Base-by-base conservation (phyloP, 768 basidiomycete species). In the Boletus patriciae region DNA sequence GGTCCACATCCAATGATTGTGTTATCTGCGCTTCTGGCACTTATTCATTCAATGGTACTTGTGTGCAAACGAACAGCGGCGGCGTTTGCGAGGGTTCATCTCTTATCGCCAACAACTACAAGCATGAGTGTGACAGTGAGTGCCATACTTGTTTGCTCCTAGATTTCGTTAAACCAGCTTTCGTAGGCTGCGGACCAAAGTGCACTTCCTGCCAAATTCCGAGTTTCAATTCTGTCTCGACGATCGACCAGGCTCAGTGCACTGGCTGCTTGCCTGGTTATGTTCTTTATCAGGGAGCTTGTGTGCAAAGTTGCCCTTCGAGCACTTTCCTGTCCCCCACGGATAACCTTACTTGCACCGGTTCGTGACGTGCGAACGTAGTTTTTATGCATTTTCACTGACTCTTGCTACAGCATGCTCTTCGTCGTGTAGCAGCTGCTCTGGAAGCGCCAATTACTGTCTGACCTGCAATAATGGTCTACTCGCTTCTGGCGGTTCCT, bases 101-200 rank as follows among this genome's bases (percentile, higher is more conserved):
- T 45, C 74, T 90, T 59, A 81, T 94, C 36, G 91, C 84, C 21
- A 88, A 96, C 62, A 92, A 91, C 62, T 79, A 81, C 67, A 94
- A 93, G 73, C 75, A 80, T n/a, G 83, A 85, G 63, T 95, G 93
- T 66, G 90, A 94, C 65, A 82, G 92, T 92, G 65, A 71, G 38
- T 50, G 27, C 36, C 49, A 45, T 53, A 7, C 37, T 41, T 46
- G 41, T n/a, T 46, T 19, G 11, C 16, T 18, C 21, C 48, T 18
- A 16, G n/a, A 53, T 51, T 23, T 57, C 19, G 37, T 40, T 54
- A 41, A 55, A 21, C 36, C 6, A 0, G 38, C n/a, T 42, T 29
- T 43, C 37, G 7, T 61, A 94, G 91, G 82, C 53, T 94, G 94
- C 68, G 92, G 92, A 9, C 77, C 88, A 3, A 88, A 88, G 69